phyloP scores from a whole-genome alignment of 768 basidiomycete genomes.

The Auricularia cornea region DNA sequence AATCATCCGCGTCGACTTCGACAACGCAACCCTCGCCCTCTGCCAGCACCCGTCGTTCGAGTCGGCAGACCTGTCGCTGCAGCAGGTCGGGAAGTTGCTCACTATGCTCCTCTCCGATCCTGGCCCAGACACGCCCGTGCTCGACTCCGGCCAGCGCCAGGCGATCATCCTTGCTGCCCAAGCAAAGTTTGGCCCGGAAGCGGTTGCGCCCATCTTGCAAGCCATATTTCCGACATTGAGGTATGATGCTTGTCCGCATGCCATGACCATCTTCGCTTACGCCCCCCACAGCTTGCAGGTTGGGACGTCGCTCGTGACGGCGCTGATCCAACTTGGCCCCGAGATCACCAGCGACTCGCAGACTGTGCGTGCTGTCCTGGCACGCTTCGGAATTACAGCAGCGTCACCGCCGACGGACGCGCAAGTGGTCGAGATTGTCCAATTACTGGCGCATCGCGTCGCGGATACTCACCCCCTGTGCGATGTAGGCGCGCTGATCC shows the following conservation, averaged over 20 bases:
- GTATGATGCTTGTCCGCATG: conserved; percentile 30
- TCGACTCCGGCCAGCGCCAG: conserved; percentile 68
- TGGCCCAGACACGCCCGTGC: conserved; percentile 56
- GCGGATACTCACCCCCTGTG: conserved; percentile 65
- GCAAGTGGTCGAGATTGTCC: conserved; percentile 64
- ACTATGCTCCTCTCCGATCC: conserved; percentile 69
- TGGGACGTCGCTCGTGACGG: conserved; percentile 64
- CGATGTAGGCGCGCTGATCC: conserved; percentile 66
- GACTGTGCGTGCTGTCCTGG: conserved; percentile 56
- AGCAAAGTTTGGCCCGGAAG: conserved; percentile 73
- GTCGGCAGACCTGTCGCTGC: conserved; percentile 65
- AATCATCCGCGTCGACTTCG: conserved; percentile 70
- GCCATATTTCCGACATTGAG: conserved; percentile 67
- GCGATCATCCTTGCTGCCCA: conserved; percentile 67
- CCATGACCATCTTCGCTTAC: conserved; percentile 5
- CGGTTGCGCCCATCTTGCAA: conserved; percentile 63
- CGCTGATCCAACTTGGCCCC: conserved; percentile 66
- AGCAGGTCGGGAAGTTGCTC: conserved; percentile 71
- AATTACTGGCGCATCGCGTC: conserved; percentile 56
- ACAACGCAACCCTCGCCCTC: conserved; percentile 64
- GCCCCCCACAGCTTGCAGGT: conserved; percentile 44
- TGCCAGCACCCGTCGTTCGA: conserved; percentile 79
- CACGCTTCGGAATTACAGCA: conserved; percentile 69
- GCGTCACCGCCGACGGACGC: conserved; percentile 60
- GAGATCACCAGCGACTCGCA: conserved; percentile 73